Base-by-base conservation (phyloP, 768 basidiomycete species). In the Pholiota conissans region DNA sequence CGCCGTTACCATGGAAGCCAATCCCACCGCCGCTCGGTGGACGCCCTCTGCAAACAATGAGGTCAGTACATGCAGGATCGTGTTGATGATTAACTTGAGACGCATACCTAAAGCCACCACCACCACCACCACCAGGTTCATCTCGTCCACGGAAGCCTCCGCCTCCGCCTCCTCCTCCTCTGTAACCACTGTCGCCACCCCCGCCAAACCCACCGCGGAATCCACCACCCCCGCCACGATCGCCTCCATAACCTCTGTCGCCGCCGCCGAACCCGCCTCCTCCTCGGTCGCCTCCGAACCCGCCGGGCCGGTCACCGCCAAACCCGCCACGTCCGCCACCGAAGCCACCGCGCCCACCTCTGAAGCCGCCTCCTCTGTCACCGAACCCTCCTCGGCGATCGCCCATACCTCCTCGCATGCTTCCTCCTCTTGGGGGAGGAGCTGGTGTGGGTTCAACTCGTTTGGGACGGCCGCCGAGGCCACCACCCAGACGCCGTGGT, bases 401-500 rank as follows among this genome's bases (percentile, higher is more conserved):
- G 9, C 55, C 45, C 48, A 48, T 49, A 27, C 55, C 46, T 49
- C 55, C 47, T 16, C 55, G 30, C 18, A 30, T 49, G 46, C 46
- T 20, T 2, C 22, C 47, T 49, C 55, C 75, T 56, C 75, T 67
- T 26, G 72, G 55, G 3, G 79, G 67, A 32, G 75, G 63, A 5
- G 69, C 63, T 9, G 74, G 65, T 18, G 73, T 62, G n/a, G 78
- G 72, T 55, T 83, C 84, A 0, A 84, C 84, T 3, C 86, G 86
- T 71, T 98, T 98, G 18, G 95, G 94, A 58, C 96, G 83, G 26
- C 97, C 97, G n/a, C 97, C 97, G n/a, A 98, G 82, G 5, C 97
- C 97, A n/a, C 97, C 97, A 18, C 96, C 97, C 0, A 98, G 78
- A 52, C 95, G 87, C 49, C 94, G 89, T 1, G 97, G 97, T 70